phyloP scores from a whole-genome alignment of 345 rosid genomes.

The Hirschfeldia incana region DNA sequence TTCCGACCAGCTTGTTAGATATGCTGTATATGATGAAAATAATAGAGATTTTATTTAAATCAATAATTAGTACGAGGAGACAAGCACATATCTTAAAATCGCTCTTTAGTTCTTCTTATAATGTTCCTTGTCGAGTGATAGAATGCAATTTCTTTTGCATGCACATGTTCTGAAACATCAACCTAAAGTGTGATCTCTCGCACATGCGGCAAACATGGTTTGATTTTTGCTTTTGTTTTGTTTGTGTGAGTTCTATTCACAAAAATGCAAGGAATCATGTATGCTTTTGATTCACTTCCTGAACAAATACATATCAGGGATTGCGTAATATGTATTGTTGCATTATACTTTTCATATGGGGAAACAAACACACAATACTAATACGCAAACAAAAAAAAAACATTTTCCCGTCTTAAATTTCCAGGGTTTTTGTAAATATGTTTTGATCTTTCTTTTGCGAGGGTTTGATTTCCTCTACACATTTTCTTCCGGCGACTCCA shows the following conservation, averaged over 20 bases:
- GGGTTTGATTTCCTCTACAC: background rate
- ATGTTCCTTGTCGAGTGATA: background rate
- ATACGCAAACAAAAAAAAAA: background rate
- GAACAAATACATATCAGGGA: background rate
- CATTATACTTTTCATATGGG: background rate
- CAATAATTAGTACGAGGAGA: constrained; percentile 28
- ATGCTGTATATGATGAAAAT: background rate
- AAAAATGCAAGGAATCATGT: background rate
- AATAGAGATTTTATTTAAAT: background rate
- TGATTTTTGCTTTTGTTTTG: background rate
- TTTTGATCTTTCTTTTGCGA: background rate
- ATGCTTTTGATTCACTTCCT: background rate
- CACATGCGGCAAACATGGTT: constrained; percentile 12
- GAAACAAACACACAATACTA: background rate
- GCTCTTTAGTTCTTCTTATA: constrained; percentile 1
- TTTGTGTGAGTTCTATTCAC: background rate
- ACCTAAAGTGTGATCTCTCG: constrained; percentile 4
- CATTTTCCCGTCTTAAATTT: background rate
- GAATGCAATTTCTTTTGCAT: background rate
- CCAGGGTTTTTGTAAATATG: background rate
- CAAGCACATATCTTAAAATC: constrained; percentile 5
- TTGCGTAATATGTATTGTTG: background rate
- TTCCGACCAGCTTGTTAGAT: constrained; percentile 20
- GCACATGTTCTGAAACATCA: constrained; percentile 15
- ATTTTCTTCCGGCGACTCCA: background rate